Conservation (phyloP, 805 yeast species). For the Candida hungchunana region DNA sequence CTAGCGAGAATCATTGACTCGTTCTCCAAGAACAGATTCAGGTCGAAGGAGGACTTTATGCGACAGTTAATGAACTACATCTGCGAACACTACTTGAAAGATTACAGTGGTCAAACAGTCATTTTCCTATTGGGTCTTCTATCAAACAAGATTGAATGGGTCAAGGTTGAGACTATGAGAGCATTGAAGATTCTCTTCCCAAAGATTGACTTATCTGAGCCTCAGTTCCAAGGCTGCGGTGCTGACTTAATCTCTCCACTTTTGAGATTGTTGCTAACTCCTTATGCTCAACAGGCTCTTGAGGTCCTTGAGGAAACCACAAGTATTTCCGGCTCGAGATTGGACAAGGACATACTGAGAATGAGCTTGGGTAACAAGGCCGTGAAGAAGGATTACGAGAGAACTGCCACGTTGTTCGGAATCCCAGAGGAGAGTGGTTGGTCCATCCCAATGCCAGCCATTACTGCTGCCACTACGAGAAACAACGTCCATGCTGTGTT, state of each 20-base stretch:
- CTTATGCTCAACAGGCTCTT: slow-evolving; percentile 82
- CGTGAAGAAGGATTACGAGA: slow-evolving; percentile 75
- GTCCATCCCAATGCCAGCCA: slow-evolving; percentile 95
- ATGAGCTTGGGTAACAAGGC: slow-evolving; percentile 85
- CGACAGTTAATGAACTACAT: slow-evolving; percentile 74
- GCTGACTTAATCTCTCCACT: slow-evolving; percentile 94
- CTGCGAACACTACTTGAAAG: slow-evolving; percentile 65
- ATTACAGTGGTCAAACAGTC: slow-evolving; percentile 67
- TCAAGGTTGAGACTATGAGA: slow-evolving; percentile 75
- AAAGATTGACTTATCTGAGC: slow-evolving; percentile 66
- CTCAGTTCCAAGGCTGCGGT: slow-evolving; percentile 84
- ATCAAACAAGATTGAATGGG: slow-evolving; percentile 74
- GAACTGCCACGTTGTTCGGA: slow-evolving; percentile 87
- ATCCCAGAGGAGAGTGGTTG: slow-evolving; percentile 95
- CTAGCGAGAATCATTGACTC: slow-evolving; percentile 74
- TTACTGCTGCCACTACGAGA: slow-evolving; percentile 82
- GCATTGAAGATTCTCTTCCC: slow-evolving; percentile 73
- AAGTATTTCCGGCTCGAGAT: slow-evolving; percentile 80
- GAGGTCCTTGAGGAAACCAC: slow-evolving; percentile 86
- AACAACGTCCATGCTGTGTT: slow-evolving; percentile 95
- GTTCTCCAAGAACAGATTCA: slow-evolving; percentile 69
- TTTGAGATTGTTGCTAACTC: slow-evolving; percentile 72
- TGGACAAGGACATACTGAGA: slow-evolving; percentile 87
- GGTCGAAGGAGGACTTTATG: slow-evolving; percentile 87
- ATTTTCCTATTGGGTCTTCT: slow-evolving; percentile 75